Conservation (phyloP, 1,139 yeast genomes). For the Pichia sp. region DNA sequence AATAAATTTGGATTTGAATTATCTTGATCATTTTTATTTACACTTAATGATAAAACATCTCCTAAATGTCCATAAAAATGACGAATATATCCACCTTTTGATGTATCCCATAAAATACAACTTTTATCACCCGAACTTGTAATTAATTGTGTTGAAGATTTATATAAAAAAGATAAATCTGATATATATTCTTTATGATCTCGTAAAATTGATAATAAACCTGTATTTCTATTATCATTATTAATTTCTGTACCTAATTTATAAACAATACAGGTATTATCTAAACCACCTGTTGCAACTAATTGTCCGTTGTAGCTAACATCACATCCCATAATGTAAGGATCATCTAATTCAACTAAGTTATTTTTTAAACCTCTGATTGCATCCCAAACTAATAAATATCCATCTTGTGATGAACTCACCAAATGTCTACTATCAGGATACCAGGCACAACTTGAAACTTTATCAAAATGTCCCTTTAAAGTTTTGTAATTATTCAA, state of each 20-base stretch:
- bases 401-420: slow-evolving; percentile 85
- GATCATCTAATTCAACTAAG: slow-evolving; percentile 63
- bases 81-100: slow-evolving; percentile 46
- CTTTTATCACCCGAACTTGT: slow-evolving; percentile 86
- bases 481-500: slow-evolving; percentile 38
- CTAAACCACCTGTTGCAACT: slow-evolving; percentile 80
- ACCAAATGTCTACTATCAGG: slow-evolving; percentile 52
- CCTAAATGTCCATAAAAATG: slow-evolving; percentile 74
- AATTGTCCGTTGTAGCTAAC: slow-evolving; percentile 59
- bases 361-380: slow-evolving; percentile 64
- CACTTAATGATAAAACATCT: slow-evolving; percentile 59
- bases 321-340: slow-evolving; percentile 76
- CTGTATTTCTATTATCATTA: slow-evolving; percentile 16
- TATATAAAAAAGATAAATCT: slow-evolving; percentile 57
- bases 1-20: slow-evolving; percentile 33
- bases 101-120: slow-evolving; percentile 73
- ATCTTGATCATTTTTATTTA: slow-evolving; percentile 20
- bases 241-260: slow-evolving; percentile 25
- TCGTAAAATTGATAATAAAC: slow-evolving; percentile 50
- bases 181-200: slow-evolving; percentile 85
- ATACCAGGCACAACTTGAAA: slow-evolving; percentile 66
- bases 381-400: slow-evolving; percentile 78
- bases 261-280: slow-evolving; percentile 71
- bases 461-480: slow-evolving; percentile 72
- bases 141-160: slow-evolving; percentile 43